These are phyloP conservation scores for Dictyostelium firmibasis DNA, from an alignment of 78 protist species.

Conservation along the genomic window DNA sequence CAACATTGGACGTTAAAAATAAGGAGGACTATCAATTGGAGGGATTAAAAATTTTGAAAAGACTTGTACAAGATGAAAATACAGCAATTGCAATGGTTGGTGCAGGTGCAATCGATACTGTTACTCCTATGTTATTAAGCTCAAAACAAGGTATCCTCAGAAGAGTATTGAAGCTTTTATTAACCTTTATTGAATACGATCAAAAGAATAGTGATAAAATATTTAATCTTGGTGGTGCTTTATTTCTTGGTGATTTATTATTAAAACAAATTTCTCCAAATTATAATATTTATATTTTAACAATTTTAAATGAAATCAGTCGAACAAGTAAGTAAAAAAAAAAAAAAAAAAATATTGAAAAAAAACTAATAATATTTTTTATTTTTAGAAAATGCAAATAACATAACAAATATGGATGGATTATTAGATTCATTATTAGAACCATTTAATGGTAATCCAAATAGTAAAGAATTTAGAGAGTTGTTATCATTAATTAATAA, in stretches of 20 bases:
- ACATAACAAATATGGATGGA: conserved; percentile 25
- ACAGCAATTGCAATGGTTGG: not conserved
- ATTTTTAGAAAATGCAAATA: not conserved
- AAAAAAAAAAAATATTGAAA: not conserved
- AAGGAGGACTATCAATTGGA: conserved; percentile 54
- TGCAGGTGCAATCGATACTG: conserved; percentile 20
- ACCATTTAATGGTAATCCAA: conserved; percentile 1
- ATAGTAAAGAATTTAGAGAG: not conserved
- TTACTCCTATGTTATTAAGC: conserved; percentile 27
- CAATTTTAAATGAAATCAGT: conserved; percentile 1
- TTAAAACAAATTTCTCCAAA: conserved; percentile 28
- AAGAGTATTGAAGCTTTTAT: conserved; percentile 33
- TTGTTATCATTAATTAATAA: not conserved
- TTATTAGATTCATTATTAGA: conserved; percentile 3
- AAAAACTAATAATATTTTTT: not conserved
- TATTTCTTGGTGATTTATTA: conserved; percentile 22
- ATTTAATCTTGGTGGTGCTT: conserved; percentile 29
- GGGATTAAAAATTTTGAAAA: conserved; percentile 16
- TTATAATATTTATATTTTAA: conserved; percentile 12
- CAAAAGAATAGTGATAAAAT: conserved; percentile 44
- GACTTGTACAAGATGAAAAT: conserved; percentile 30
- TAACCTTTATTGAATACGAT: conserved; percentile 33
- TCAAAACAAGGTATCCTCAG: conserved; percentile 12
- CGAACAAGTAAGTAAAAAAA: conserved; percentile 30
- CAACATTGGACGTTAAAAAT: conserved; percentile 22